Evolutionary conservation across 768 basidiomycete species (phyloP).

Genomic region (Suillus cothurnatus): DNA sequence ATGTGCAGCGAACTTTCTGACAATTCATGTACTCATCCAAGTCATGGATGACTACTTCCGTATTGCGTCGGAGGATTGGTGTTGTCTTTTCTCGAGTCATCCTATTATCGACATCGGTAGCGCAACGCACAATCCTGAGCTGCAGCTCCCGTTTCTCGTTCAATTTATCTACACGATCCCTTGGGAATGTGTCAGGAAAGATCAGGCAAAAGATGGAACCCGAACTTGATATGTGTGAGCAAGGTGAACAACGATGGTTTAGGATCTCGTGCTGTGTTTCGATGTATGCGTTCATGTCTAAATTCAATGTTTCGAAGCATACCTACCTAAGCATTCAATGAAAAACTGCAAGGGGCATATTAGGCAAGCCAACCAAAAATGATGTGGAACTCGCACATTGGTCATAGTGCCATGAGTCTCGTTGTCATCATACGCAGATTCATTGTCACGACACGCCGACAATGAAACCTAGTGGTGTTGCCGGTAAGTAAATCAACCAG

Average conservation of each 20-base stretch:
- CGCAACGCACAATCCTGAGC: conserved; percentile 11
- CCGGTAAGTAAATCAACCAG: conserved; percentile 4
- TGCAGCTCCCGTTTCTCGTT: conserved; percentile 19
- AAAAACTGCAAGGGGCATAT: conserved; percentile 25
- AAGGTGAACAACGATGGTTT: conserved; percentile 26
- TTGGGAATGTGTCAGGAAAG: conserved; percentile 5
- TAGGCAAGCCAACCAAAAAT: not conserved
- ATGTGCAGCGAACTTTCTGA: no score
- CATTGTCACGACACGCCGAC: conserved; percentile 30
- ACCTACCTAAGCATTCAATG: conserved; percentile 28
- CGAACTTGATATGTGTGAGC: conserved; percentile 28
- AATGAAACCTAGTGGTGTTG: conserved; percentile 23
- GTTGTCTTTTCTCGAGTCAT: conserved; percentile 3
- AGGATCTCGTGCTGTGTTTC: conserved; percentile 19
- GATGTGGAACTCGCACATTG: conserved; percentile 13
- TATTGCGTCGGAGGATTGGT: conserved; percentile 19
- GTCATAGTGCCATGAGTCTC: conserved; percentile 22
- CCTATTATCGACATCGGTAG: conserved; percentile 14
- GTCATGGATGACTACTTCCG: conserved; percentile 15
- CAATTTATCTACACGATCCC: conserved; percentile 20
- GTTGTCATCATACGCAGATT: conserved; percentile 25
- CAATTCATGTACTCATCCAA: conserved; percentile 9
- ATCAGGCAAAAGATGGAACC: not conserved
- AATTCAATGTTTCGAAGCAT: not conserved
- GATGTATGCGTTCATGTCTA: not conserved